phyloP scores from a whole-genome alignment of 805 yeast genomes.

The Yarrowia sp. region DNA sequence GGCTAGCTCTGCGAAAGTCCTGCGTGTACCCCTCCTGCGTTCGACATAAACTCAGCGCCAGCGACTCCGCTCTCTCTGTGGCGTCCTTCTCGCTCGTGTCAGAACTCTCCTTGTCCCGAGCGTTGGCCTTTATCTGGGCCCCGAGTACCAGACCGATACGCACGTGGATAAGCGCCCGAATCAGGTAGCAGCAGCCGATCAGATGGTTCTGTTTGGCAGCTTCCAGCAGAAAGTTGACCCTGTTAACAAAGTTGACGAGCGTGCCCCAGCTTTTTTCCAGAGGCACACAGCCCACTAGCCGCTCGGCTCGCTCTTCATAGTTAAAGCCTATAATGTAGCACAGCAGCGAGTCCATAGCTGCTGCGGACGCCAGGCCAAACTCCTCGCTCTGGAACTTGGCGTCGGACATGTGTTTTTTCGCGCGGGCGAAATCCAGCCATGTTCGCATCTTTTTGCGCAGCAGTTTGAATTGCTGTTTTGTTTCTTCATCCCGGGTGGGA shows the following conservation, averaged over 20 bases:
- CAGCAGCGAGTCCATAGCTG: slow-evolving; percentile 53
- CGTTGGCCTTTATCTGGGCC: neutral
- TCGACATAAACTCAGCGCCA: slow-evolving; percentile 4
- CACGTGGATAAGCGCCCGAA: slow-evolving; percentile 47
- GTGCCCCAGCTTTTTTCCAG: slow-evolving; percentile 52
- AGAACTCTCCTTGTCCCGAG: neutral
- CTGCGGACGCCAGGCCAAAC: slow-evolving; percentile 49
- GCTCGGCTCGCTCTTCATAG: slow-evolving; percentile 52
- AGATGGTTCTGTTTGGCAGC: slow-evolving; percentile 44
- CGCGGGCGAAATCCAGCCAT: slow-evolving; percentile 53
- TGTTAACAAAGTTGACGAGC: slow-evolving; percentile 47
- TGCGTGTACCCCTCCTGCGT: slow-evolving; percentile 43
- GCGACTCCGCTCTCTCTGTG: neutral
- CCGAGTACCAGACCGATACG: slow-evolving; percentile 12
- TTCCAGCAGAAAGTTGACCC: slow-evolving; percentile 45
- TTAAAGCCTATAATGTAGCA: slow-evolving; percentile 52
- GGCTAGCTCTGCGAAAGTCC: slow-evolving; percentile 48
- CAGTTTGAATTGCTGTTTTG: slow-evolving; percentile 14
- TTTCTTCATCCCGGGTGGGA: slow-evolving; percentile 14
- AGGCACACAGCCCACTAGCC: slow-evolving; percentile 44
- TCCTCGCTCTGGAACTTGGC: slow-evolving; percentile 46
- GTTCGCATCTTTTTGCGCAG: slow-evolving; percentile 31
- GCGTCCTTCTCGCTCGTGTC: too few species aligned
- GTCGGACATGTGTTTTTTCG: slow-evolving; percentile 54
- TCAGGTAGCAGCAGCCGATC: slow-evolving; percentile 48